Conservation (phyloP, 2,329 filamentous ascomycete genomes). For the Aspergillus sp. region DNA sequence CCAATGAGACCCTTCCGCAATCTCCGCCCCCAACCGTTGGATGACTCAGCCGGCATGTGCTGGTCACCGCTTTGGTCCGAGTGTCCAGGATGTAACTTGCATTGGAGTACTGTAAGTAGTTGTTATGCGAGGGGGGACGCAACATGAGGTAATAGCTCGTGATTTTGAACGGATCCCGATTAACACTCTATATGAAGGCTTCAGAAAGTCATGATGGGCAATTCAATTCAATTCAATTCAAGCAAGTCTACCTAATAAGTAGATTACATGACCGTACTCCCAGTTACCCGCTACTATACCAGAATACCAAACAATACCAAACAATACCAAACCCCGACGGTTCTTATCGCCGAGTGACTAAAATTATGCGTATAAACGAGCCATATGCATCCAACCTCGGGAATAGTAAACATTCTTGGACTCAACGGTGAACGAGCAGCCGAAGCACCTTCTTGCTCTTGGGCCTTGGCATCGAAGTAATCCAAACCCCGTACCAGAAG, state of each 20-base stretch:
- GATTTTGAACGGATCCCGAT: no score
- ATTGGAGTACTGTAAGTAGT: no score
- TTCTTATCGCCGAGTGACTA: background rate
- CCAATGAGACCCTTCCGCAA: background rate
- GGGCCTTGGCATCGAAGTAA: no score
- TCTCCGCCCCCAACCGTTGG: background rate
- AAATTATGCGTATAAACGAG: background rate
- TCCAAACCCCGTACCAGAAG: no score
- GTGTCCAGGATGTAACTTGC: no score
- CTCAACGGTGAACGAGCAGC: no score
- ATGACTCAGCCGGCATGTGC: constrained; percentile 8
- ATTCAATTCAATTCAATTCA: no score
- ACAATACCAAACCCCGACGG: background rate
- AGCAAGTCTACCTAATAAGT: background rate
- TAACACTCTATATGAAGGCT: no score
- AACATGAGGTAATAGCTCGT: no score
- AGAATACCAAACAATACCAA: background rate
- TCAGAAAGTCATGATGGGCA: no score
- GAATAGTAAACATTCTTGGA: background rate
- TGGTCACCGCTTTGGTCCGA: background rate
- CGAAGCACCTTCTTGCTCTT: no score
- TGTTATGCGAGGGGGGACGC: no score
- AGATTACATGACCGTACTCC: background rate
- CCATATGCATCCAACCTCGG: background rate
- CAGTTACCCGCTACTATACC: background rate